Conservation (phyloP, 2,329 filamentous ascomycete species). For the Apiospora sp. region DNA sequence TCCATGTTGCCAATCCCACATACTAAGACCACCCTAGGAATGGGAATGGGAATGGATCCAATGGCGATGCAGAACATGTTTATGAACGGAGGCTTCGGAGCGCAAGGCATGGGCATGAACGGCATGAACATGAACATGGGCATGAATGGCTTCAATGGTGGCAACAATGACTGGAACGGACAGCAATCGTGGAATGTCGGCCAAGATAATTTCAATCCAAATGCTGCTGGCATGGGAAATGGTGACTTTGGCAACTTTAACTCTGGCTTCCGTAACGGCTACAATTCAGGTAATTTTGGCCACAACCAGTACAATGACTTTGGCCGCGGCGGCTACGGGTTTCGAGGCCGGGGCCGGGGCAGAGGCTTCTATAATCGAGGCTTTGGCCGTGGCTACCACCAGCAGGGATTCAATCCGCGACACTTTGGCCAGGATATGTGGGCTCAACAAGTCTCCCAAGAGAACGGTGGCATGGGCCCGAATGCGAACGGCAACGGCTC, state of each 20-base stretch:
- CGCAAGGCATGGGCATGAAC: constrained; percentile 77
- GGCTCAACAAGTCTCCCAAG: constrained; percentile 37
- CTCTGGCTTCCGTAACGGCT: constrained; percentile 80
- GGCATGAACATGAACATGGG: constrained; percentile 83
- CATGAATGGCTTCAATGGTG: constrained; percentile 73
- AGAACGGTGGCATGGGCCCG: constrained; percentile 33
- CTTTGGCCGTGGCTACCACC: constrained; percentile 62
- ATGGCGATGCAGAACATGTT: constrained; percentile 78
- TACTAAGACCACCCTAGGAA: constrained; percentile 58
- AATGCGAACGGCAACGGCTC: constrained; percentile 30
- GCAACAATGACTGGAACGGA: constrained; percentile 81
- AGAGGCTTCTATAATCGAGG: constrained; percentile 57
- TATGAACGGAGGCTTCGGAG: constrained; percentile 80
- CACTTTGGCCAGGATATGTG: constrained; percentile 35
- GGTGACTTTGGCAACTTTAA: constrained; percentile 84
- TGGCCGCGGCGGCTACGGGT: constrained; percentile 72
- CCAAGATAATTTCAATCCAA: constrained; percentile 91
- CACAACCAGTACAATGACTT: constrained; percentile 82
- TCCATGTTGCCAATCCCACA: constrained; percentile 7
- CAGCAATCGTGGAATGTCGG: constrained; percentile 84
- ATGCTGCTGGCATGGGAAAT: constrained; percentile 80
- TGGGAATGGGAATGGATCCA: constrained; percentile 88
- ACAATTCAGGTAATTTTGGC: constrained; percentile 84
- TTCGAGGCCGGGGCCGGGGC: constrained; percentile 71
- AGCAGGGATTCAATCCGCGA: constrained; percentile 50